These are phyloP conservation scores for Claviceps humidiphila DNA, from an alignment of 2,329 filamentous ascomycete species.

Conservation along the genomic window DNA sequence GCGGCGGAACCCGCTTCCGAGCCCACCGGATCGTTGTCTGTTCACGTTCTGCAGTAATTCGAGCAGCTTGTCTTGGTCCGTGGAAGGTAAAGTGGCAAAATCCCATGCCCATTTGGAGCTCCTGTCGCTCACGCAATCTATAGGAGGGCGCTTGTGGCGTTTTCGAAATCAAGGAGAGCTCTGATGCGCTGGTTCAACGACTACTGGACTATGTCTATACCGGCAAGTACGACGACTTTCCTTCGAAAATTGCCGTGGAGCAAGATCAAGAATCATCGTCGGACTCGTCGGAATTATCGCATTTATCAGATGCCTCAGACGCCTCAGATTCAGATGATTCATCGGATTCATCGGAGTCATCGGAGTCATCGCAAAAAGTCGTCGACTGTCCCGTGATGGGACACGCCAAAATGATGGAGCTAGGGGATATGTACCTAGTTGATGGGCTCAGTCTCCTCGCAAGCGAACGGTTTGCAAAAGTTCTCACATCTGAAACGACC, in stretches of 20 bases:
- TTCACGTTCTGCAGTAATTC: too few relatives aligned
- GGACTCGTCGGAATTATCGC: too few relatives aligned
- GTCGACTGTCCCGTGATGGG: background rate
- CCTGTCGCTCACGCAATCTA: background rate
- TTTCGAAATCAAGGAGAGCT: background rate
- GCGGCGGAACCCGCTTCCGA: too few relatives aligned
- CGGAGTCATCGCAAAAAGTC: background rate
- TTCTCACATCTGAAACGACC: background rate
- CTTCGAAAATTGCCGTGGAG: too few relatives aligned
- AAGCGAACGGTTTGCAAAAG: background rate
- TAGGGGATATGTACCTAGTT: background rate
- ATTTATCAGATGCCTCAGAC: too few relatives aligned
- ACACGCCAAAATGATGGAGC: background rate
- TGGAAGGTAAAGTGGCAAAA: too few relatives aligned
- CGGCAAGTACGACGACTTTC: background rate
- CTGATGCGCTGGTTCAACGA: background rate
- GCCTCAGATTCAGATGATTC: too few relatives aligned
- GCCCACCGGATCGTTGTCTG: too few relatives aligned
- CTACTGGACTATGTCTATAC: background rate
- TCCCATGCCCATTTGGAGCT: too few relatives aligned
- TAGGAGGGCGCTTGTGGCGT: background rate
- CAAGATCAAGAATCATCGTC: too few relatives aligned
- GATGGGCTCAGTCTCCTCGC: background rate
- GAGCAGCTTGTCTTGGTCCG: too few relatives aligned
- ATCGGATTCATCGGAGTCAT: background rate